Percentiles rank a stretch among this genome's conserved stretches.
phyloP scores from a whole-genome alignment of 306 rosid species.

The Casuarina cunninghamiana region DNA sequence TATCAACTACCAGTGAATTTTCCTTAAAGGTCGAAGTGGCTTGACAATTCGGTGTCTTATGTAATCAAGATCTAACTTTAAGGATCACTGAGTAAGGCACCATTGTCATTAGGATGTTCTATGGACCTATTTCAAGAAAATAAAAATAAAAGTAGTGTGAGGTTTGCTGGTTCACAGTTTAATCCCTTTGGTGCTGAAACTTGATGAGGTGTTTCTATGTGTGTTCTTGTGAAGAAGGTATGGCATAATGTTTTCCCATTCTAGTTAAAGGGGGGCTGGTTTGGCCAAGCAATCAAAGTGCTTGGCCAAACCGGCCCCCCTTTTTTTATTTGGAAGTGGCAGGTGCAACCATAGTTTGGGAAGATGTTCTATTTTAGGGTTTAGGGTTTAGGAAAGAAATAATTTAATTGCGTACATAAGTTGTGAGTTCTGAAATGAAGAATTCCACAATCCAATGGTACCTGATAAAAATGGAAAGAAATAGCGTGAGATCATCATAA shows the following conservation, averaged over 20 bases:
- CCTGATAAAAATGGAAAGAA: not conserved
- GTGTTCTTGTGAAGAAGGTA: not conserved
- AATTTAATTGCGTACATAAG: not conserved
- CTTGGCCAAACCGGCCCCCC: constrained; percentile 50
- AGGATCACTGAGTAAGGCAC: not conserved
- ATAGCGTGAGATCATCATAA: not conserved
- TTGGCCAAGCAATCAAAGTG: constrained; percentile 40
- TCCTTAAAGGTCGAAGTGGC: not conserved
- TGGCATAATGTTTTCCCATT: not conserved
- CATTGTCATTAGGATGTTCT: no score
- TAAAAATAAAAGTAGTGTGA: not conserved
- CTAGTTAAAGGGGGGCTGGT: constrained; percentile 46
- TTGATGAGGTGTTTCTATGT: not conserved
- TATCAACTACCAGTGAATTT: not conserved
- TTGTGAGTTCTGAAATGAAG: not conserved
- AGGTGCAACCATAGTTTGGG: not conserved
- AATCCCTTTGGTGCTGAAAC: not conserved
- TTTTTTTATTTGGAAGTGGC: constrained; percentile 23
- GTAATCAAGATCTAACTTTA: not conserved
- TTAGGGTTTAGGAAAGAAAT: no score
- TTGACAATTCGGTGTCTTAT: not conserved
- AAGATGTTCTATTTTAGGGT: not conserved
- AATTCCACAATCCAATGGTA: not conserved
- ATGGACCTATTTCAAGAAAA: no score
- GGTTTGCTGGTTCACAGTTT: not conserved